Conservation (phyloP, 208 protist genomes). For the Porcisia hertigi region DNA sequence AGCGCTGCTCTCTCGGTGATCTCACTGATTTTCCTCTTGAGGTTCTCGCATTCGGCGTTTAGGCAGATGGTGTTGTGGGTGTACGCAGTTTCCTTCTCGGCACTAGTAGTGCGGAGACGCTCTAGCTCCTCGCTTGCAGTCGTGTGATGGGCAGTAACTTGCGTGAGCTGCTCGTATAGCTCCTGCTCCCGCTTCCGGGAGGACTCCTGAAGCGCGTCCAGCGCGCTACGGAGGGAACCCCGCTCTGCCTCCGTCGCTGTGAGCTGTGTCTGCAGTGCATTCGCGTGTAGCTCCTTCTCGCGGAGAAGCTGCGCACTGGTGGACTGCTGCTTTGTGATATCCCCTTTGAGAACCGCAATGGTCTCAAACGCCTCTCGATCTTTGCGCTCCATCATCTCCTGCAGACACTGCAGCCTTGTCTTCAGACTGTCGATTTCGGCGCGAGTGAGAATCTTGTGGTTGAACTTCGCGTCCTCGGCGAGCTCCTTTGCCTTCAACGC, state of each 20-base stretch:
- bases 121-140: conserved; percentile 53
- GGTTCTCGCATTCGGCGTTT: conserved; percentile 77
- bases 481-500: conserved; percentile 49
- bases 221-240: conserved; percentile 14
- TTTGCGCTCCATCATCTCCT: conserved; percentile 78
- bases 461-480: conserved; percentile 59
- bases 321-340: conserved; percentile 44
- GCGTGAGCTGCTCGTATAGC: conserved; percentile 79
- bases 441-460: conserved; percentile 59
- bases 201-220: conserved; percentile 39
- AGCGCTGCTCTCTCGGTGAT: conserved; percentile 41
- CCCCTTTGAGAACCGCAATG: conserved; percentile 64
- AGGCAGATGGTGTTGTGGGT: conserved; percentile 78
- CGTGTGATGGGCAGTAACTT: conserved; percentile 76
- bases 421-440: conserved; percentile 85
- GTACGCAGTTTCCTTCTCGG: conserved; percentile 72
- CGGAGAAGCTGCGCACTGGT: conserved; percentile 32
- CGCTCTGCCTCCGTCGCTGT: conserved; percentile 25
- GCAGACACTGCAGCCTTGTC: conserved; percentile 65
- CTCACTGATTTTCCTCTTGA: conserved; percentile 55
- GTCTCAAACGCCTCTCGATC: conserved; percentile 78
- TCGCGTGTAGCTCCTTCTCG: conserved; percentile 30
- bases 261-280: conserved; percentile 35
- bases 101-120: conserved; percentile 34
- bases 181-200: conserved; percentile 38